These are phyloP conservation scores for Rehmannia glutinosa DNA, from an alignment of 257 asterid species.

Conservation along the genomic window DNA sequence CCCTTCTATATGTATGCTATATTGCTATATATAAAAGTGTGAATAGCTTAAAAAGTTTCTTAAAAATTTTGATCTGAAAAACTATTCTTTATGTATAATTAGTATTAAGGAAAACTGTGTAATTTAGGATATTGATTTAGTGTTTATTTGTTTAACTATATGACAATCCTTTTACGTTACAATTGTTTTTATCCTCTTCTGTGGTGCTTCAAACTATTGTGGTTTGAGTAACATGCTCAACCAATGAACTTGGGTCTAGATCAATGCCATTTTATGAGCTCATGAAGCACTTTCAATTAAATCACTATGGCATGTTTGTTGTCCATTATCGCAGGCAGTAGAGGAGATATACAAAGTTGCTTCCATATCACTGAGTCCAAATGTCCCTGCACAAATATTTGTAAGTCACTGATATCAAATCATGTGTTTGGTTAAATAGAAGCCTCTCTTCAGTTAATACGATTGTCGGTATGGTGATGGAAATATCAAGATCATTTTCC, in stretches of 20 bases:
- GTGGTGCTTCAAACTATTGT: background rate
- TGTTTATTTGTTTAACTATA: background rate
- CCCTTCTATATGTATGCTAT: too few species aligned
- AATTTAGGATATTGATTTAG: background rate
- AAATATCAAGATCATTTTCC: background rate
- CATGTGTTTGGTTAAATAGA: background rate
- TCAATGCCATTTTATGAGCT: background rate
- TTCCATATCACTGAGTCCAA: conserved; percentile 90
- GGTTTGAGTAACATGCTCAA: background rate
- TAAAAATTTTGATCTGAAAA: too few species aligned
- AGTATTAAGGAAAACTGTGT: too few species aligned
- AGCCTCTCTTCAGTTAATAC: background rate
- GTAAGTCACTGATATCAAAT: conserved; percentile 41
- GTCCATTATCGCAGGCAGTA: conserved; percentile 50
- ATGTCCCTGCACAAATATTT: conserved; percentile 92
- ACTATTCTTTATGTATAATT: too few species aligned
- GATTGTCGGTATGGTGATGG: background rate
- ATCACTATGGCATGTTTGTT: background rate
- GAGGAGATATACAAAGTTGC: conserved; percentile 97
- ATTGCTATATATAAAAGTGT: too few species aligned
- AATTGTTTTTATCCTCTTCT: background rate
- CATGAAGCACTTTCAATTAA: background rate
- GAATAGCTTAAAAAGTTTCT: too few species aligned
- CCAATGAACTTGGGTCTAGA: background rate
- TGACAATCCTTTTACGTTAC: background rate